Conservation (phyloP, 2,329 filamentous ascomycete species). For the Sarocladium oryzae region DNA sequence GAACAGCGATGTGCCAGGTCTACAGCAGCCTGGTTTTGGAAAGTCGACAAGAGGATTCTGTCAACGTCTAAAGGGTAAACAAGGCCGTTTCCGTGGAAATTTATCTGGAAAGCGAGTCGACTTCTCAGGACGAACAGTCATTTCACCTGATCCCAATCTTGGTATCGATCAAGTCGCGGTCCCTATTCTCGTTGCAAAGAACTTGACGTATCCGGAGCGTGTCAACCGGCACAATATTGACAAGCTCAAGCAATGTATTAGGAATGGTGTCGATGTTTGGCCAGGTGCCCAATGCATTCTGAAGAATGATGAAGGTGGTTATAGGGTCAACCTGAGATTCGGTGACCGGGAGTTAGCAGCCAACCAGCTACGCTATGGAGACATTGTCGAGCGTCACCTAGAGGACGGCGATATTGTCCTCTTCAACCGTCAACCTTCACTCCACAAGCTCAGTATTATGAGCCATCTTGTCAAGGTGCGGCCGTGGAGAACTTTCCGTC, state of each 20-base stretch:
- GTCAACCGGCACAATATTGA: constrained; percentile 80
- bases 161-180: constrained; percentile 91
- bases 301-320: constrained; percentile 56
- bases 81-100: constrained; percentile 94
- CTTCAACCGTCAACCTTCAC: constrained; percentile 94
- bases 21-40: constrained; percentile 81
- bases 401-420: constrained; percentile 94
- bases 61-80: constrained; percentile 92
- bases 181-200: constrained; percentile 86
- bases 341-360: constrained; percentile 67
- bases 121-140: constrained; percentile 95
- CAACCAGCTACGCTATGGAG: constrained; percentile 69
- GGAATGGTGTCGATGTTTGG: constrained; percentile 70
- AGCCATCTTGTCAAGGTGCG: constrained; percentile 89
- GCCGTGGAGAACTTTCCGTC: constrained; percentile 89
- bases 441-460: constrained; percentile 98
- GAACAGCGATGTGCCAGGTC: constrained; percentile 89
- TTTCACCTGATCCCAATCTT: constrained; percentile 92
- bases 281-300: constrained; percentile 85
- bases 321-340: constrained; percentile 71
- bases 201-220: constrained; percentile 89
- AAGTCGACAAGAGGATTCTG: constrained; percentile 92
- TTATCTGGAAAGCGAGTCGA: constrained; percentile 97
- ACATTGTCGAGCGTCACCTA: constrained; percentile 88
- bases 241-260: constrained; percentile 68